Conservation (phyloP, 495 filamentous ascomycete genomes). For the Hypoxylon subgilvum region DNA sequence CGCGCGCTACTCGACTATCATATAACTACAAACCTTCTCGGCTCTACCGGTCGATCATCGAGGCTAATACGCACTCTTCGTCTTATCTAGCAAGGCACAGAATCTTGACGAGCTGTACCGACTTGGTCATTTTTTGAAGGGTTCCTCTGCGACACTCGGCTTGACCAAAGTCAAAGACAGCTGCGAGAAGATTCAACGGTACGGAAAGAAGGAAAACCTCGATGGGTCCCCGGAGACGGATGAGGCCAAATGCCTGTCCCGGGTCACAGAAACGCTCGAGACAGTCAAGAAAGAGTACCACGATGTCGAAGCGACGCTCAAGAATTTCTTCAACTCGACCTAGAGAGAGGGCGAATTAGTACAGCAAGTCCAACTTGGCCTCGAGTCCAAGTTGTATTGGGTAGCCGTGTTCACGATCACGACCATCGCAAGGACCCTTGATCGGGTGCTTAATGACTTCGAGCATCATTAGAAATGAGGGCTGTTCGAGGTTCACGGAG, state of each 20-base stretch:
- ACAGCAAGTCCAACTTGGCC: background rate
- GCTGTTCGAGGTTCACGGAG: slow-evolving; percentile 35
- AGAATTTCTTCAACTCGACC: slow-evolving; percentile 67
- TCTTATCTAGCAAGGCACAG: slow-evolving; percentile 58
- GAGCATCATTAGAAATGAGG: slow-evolving; percentile 44
- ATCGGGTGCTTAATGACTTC: slow-evolving; percentile 19
- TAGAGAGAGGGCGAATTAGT: slow-evolving; percentile 11
- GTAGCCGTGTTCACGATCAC: slow-evolving; percentile 22
- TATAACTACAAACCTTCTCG: too few species aligned
- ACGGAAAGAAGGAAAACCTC: slow-evolving; percentile 78
- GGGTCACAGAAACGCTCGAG: slow-evolving; percentile 71
- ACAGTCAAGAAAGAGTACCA: slow-evolving; percentile 76
- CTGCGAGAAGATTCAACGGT: slow-evolving; percentile 97
- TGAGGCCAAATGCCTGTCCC: slow-evolving; percentile 66
- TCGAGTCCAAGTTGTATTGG: slow-evolving; percentile 25
- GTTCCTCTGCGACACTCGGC: slow-evolving; percentile 95
- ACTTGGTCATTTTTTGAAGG: slow-evolving; percentile 95
- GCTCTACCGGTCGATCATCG: background rate
- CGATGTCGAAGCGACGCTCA: slow-evolving; percentile 74
- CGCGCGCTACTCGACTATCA: too few species aligned
- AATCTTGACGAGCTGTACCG: slow-evolving; percentile 76
- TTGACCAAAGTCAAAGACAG: slow-evolving; percentile 89
- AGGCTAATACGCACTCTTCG: slow-evolving; percentile 22
- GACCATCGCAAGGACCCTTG: slow-evolving; percentile 18
- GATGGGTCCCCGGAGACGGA: slow-evolving; percentile 71